phyloP scores from a whole-genome alignment of 257 asterid species.

The Solanum medicagineum region DNA sequence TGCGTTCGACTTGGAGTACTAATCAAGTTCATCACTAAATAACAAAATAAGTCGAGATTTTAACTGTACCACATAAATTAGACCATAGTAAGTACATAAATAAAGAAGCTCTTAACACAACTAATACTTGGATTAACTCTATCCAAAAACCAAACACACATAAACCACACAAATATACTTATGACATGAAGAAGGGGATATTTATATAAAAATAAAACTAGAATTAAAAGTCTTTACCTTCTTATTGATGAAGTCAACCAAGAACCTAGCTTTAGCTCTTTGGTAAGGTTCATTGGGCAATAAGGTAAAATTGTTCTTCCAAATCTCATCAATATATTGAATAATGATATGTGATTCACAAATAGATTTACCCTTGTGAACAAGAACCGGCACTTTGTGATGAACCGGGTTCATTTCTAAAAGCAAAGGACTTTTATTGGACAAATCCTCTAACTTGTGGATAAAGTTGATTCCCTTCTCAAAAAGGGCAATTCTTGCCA shows the following conservation, averaged over 20 bases:
- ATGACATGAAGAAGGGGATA: not conserved
- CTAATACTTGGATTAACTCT: not conserved
- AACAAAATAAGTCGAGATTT: too few relatives aligned
- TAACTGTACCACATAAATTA: too few relatives aligned
- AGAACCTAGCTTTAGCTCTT: constrained; percentile 4
- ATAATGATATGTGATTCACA: constrained; percentile 16
- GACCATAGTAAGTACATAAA: too few relatives aligned
- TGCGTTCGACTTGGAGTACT: too few relatives aligned
- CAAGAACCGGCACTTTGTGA: constrained; percentile 4
- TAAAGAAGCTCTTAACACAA: too few relatives aligned
- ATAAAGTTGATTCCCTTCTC: not conserved
- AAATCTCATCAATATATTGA: constrained; percentile 11
- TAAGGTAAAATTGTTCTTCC: not conserved
- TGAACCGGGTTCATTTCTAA: constrained; percentile 12
- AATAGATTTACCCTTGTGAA: constrained; percentile 8
- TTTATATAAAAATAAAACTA: too few relatives aligned
- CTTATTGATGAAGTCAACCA: constrained; percentile 17
- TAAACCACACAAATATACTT: not conserved
- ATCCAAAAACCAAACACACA: too few relatives aligned
- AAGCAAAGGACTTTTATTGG: constrained; percentile 3
- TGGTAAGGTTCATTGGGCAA: constrained; percentile 3
- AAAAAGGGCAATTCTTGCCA: not conserved
- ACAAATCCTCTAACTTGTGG: not conserved
- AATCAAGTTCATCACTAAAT: too few relatives aligned
- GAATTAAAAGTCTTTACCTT: not conserved